Percentiles rank a stretch among this genome's conserved stretches.
These are phyloP conservation scores for Myrmaecium sp. DNA, from an alignment of 2,329 filamentous ascomycete genomes.

Conservation along the genomic window DNA sequence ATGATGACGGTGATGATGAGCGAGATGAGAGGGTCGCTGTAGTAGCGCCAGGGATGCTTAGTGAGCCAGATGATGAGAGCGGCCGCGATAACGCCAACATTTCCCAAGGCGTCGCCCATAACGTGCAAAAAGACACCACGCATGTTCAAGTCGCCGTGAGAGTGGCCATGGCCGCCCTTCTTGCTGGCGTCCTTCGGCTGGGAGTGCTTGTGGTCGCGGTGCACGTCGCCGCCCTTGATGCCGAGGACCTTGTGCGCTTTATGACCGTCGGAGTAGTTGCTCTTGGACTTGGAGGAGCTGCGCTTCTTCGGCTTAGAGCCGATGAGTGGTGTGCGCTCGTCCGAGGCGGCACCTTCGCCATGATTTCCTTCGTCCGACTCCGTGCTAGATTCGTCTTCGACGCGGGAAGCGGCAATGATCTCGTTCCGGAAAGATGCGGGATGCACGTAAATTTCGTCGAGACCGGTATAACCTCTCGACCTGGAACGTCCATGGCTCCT, in stretches of 20 bases:
- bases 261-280: slow-evolving; percentile 8
- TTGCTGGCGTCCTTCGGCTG: slow-evolving; percentile 44
- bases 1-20: slow-evolving; percentile 78
- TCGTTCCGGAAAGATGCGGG: slow-evolving; percentile 82
- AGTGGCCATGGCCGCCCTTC: slow-evolving; percentile 50
- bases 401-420: slow-evolving; percentile 68
- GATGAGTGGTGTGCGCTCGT: slow-evolving; percentile 19
- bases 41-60: slow-evolving; percentile 62
- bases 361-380: slow-evolving; percentile 22
- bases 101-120: slow-evolving; percentile 70
- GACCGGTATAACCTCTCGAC: slow-evolving; percentile 33
- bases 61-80: slow-evolving; percentile 86
- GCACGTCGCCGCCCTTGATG: slow-evolving; percentile 22
- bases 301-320: slow-evolving; percentile 16
- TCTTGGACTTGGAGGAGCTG: slow-evolving; percentile 6
- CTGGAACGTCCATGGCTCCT: slow-evolving; percentile 47
- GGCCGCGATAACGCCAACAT: slow-evolving; percentile 69
- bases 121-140: slow-evolving; percentile 52
- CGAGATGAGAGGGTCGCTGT: slow-evolving; percentile 82
- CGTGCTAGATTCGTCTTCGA: slow-evolving; percentile 39
- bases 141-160: slow-evolving; percentile 88
- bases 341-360: slow-evolving; percentile 27
- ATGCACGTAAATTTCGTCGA: slow-evolving; percentile 65
- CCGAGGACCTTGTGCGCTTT: slow-evolving; percentile 9
- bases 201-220: slow-evolving; percentile 65